Evolutionary conservation across 805 yeast genomes (phyloP), one percentile per base, ranked within the genome.

Genomic region (Naumovozyma dairenensis): DNA sequence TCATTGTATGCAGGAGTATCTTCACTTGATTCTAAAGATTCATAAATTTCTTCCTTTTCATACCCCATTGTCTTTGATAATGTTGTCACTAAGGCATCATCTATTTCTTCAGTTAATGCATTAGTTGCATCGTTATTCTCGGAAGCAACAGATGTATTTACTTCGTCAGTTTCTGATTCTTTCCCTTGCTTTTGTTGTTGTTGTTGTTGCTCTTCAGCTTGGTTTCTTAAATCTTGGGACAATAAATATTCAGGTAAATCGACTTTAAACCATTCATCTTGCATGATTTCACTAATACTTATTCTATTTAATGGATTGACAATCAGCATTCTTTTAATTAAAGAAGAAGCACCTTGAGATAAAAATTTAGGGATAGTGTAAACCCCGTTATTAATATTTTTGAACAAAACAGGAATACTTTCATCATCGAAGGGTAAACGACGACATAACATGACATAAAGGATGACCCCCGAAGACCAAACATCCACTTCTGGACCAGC

Each of bases 401-500:
- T 86, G 67, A 89, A 87, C 42, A 87, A 66, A 1, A 92, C 93
- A 6, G 97, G 97, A 35, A 87, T 89, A 55, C 85, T 80, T 53
- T 87, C 97, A 59, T 87, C 97, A 60, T 87, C 97, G 57, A 87
- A 87, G 10, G 97, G 97, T 48, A 87, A 69, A 48, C 96, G 69
- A 25, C 97, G 96, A 60, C 96, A 87, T 33, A 89, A 67, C 96
- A 87, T 87, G 34, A 87, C 97, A 48, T 87, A 89, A 35, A 87
- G 65, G 31, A 89, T 86, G 25, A 89, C 96, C 49, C 97, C 97
- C 53, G 94, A 82, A 0, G 94, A 81, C 97, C 97, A 87, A 35
- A 87, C 96, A 58, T 87, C 97, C 31, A 89, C 96, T 60, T 89
- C 96, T 3, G 97, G 96, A 7, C 97, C 97, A 2, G 96, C 97